Base-by-base conservation (phyloP, 2,329 filamentous ascomycete species). In the Cephalotrichum gorgonifer region DNA sequence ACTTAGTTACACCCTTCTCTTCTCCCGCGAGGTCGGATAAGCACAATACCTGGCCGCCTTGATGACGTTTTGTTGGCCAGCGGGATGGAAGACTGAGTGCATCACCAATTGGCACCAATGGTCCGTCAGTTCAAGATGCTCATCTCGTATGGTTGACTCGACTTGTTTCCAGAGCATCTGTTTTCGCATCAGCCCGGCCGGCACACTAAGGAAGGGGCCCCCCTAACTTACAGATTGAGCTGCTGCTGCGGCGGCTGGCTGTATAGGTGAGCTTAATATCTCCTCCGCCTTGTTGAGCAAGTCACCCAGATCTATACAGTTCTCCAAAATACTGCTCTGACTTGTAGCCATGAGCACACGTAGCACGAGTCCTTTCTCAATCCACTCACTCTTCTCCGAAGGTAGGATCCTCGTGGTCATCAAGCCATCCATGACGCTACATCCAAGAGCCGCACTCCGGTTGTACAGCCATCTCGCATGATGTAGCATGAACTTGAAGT, bases 111-210 rank as follows among this genome's bases (percentile, higher is more conserved):
- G 71, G 56, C 87, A 94, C 88, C 88, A 96, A 46, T 69, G 64
- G 53, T 84, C 76, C 1, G 84, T 76, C 14, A 70, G 54, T 2
- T 72, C 67, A 49, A 75, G 76, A 15, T 79, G 65, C 2, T 72
- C 68, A 28, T 76, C 71, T 1, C 65, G 65, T 53, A 78, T 79
- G 14, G 71, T 69, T 1, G 70, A 64, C 47, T 89, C 85, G n/a
- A 86, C 71, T 25, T 74, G 77, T 64, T 88, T 93, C 88, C 89
- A 96, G 3, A 95, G 66, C 3, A 95, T 63, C 85, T 91, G n/a
- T n/a, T n/a, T n/a, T n/a, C n/a, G n/a, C n/a, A n/a, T n/a, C n/a
- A n/a, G n/a, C n/a, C n/a, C n/a, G n/a, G n/a, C n/a, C n/a, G n/a
- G n/a, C n/a, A n/a, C n/a, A n/a, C n/a, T n/a, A n/a, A n/a, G n/a